These are phyloP conservation scores for Crithidia sp. DNA, from an alignment of 208 protist genomes.

Conservation along the genomic window DNA sequence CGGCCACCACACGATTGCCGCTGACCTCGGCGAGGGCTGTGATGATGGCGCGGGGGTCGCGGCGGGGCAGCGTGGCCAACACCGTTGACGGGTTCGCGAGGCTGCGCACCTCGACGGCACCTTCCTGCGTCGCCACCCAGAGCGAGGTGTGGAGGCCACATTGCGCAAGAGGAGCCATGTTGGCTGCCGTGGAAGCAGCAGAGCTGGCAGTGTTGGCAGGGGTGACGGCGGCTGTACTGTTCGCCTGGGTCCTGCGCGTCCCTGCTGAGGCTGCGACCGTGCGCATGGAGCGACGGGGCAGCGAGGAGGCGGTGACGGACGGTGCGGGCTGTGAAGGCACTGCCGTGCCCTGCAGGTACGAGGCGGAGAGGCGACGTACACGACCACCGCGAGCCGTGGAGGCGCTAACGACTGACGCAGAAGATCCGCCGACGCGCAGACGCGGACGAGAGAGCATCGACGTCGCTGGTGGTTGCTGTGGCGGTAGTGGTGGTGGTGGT, in stretches of 20 bases:
- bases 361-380: not conserved
- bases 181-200: constrained; percentile 22
- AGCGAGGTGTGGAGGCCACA: constrained; percentile 52
- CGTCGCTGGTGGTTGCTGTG: not conserved
- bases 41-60: constrained; percentile 32
- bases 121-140: constrained; percentile 64
- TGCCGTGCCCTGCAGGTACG: not conserved
- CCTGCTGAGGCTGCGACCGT: not conserved
- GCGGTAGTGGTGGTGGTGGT: not conserved
- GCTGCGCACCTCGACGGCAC: constrained; percentile 70
- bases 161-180: constrained; percentile 33
- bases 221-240: not conserved
- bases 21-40: constrained; percentile 60
- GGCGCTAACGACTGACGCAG: constrained; percentile 1
- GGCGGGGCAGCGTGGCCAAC: constrained; percentile 35
- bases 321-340: not conserved
- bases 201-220: not conserved
- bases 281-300: constrained; percentile 8
- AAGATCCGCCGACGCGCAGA: not conserved
- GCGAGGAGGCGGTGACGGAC: constrained; percentile 7
- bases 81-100: constrained; percentile 44
- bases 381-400: constrained; percentile 3
- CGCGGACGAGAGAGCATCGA: constrained; percentile 2
- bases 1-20: constrained; percentile 61
- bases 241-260: not conserved